phyloP scores from a whole-genome alignment of 768 basidiomycete species.

The Cytidiella melzeri region DNA sequence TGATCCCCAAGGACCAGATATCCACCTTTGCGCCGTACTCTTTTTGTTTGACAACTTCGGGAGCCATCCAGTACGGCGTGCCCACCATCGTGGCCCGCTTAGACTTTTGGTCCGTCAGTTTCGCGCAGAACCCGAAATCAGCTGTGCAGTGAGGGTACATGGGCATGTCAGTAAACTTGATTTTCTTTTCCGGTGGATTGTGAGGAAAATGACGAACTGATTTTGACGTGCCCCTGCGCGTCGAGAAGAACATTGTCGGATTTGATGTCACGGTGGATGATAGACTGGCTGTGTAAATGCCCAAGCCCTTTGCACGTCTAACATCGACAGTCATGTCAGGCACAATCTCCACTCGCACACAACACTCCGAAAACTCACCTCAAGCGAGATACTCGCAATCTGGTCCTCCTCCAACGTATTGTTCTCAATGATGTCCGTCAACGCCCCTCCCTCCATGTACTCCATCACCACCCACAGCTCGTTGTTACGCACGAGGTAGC shows the following conservation, averaged over 20 bases:
- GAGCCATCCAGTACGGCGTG: conserved; percentile 98
- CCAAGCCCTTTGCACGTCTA: conserved; percentile 94
- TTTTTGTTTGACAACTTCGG: conserved; percentile 97
- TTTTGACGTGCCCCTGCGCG: conserved; percentile 89
- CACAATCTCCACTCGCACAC: conserved; percentile 2
- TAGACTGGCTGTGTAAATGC: conserved; percentile 88
- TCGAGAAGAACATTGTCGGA: conserved; percentile 95
- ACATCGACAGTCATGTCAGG: neutral
- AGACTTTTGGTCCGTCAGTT: conserved; percentile 92
- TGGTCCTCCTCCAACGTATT: conserved; percentile 94
- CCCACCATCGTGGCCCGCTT: conserved; percentile 99
- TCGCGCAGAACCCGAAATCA: conserved; percentile 96
- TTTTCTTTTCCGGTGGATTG: too few relatives aligned
- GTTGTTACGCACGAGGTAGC: conserved; percentile 80
- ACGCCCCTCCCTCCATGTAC: conserved; percentile 96
- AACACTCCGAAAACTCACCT: conserved; percentile 47
- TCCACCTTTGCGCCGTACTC: conserved; percentile 96
- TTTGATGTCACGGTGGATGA: conserved; percentile 97
- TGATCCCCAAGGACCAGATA: conserved; percentile 95
- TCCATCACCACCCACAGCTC: conserved; percentile 99
- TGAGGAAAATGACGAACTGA: conserved; percentile 60
- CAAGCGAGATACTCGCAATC: conserved; percentile 84
- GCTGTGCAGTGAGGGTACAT: conserved; percentile 39
- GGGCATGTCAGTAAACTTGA: neutral
- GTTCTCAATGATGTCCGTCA: conserved; percentile 97